Base-by-base conservation (phyloP, 345 rosid genomes). In the Dipteronia dyeriana region DNA sequence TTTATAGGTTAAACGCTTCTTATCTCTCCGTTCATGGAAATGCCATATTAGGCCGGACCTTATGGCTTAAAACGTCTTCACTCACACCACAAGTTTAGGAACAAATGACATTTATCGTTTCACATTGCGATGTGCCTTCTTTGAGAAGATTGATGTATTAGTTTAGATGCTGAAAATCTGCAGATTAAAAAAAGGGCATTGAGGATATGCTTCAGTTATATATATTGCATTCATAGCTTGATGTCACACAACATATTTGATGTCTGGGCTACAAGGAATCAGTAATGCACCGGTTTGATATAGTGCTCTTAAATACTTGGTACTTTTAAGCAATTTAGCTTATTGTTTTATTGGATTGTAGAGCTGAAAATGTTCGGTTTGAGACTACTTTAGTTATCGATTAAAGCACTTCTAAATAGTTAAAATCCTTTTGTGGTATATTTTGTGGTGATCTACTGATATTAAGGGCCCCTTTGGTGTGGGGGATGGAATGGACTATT, bases 11-110 rank as follows among this genome's bases (percentile, higher is more conserved):
- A 84, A 92, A 96, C 80, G 94, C 88, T 0, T 77, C 84, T 72
- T 96, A 94, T 84, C 89, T 91, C 74, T 90, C 97, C 59, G 85
- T 90, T 54, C 97, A 94, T 70, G 97, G 91, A 79, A 91, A 76
- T 69, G 85, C 92, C 57, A 91, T 94, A 54, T 67, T 91, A 78
- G 95, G 98, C 68, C 86, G 97, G 61, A 84, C 91, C 26, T 59
- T 89, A 56, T 94, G 97, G 98, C 84, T 76, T 80, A 89, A 84
- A 81, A 86, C 92, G 69, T 87, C 97, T 41, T 79, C 91, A 4
- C 54, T 87, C 75, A 39, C 90, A 19, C 89, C 84, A 22, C 87
- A 87, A 75, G 80, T 84, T 69, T 85, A 80, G 70, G 71, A 38
- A 5, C 75, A 47, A 22, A 70, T 47, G 20, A 29, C 47, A 66